phyloP scores from a whole-genome alignment of 768 basidiomycete genomes.

The Pisolithus tinctorius region DNA sequence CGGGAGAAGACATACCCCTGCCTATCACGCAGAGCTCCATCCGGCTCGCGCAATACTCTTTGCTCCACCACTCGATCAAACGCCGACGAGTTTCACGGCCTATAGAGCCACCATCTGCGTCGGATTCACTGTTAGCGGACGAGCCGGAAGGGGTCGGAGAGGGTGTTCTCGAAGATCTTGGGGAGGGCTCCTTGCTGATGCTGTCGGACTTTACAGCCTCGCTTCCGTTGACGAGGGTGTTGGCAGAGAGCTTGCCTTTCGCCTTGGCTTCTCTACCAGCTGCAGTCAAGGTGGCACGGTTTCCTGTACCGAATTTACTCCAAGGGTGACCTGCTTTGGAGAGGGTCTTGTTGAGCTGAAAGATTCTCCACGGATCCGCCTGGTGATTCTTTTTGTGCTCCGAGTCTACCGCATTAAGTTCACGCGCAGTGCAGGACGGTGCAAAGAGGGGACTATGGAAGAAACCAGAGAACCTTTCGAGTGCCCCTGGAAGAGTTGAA shows the following conservation, averaged over 20 bases:
- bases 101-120: constrained; percentile 69
- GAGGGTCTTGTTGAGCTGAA: constrained; percentile 87
- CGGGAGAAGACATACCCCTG: constrained; percentile 43
- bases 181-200: constrained; percentile 31
- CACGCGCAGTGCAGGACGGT: constrained; percentile 78
- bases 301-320: constrained; percentile 90
- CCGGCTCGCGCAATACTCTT: constrained; percentile 74
- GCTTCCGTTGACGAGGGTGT: constrained; percentile 23
- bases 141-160: constrained; percentile 55
- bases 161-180: constrained; percentile 46
- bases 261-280: constrained; percentile 53
- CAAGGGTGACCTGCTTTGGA: constrained; percentile 75
- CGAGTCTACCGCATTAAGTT: constrained; percentile 93
- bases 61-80: constrained; percentile 78
- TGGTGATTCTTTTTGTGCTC: constrained; percentile 97
- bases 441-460: constrained; percentile 91
- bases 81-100: constrained; percentile 77
- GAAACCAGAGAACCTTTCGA: constrained; percentile 77
- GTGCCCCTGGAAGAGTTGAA: constrained; percentile 56
- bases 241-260: constrained; percentile 35
- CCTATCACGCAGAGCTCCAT: constrained; percentile 80
- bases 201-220: constrained; percentile 9
- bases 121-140: constrained; percentile 49
- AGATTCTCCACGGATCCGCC: constrained; percentile 86
- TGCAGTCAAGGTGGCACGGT: constrained; percentile 62